These are phyloP conservation scores for Logfia minima DNA, from an alignment of 129 eudicot genomes.

Conservation along the genomic window DNA sequence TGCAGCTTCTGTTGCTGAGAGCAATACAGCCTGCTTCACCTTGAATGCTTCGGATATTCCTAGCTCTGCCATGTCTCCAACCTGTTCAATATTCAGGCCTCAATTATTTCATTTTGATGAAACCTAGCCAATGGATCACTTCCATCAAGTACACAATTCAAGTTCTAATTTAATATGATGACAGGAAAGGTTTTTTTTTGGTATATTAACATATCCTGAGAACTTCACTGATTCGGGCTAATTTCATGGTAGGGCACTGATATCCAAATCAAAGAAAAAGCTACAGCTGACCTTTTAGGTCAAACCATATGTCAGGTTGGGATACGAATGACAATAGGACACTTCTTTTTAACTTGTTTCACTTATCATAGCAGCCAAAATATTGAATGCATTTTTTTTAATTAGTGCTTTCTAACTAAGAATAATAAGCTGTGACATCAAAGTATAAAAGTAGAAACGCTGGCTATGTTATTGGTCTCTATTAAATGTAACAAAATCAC, in stretches of 20 bases:
- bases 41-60: slow-evolving; percentile 92
- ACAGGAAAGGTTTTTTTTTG: background rate
- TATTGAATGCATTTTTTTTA: background rate
- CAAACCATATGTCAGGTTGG: background rate
- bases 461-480: no score
- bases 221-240: background rate
- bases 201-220: background rate
- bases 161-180: background rate
- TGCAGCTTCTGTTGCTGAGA: slow-evolving; percentile 81
- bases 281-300: background rate
- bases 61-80: slow-evolving; percentile 82
- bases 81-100: slow-evolving; percentile 39
- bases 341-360: no score
- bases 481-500: no score
- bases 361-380: background rate
- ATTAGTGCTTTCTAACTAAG: background rate
- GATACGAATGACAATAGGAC: background rate
- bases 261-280: background rate
- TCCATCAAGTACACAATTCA: background rate
- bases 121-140: background rate
- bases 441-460: background rate
- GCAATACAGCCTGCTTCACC: slow-evolving; percentile 80
- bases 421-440: background rate
- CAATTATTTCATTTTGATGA: background rate
- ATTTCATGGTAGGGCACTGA: background rate